A percentile compares a stretch with the other conserved stretches of the same genome.
phyloP scores from a whole-genome alignment of 2,329 filamentous ascomycete genomes.

The Zasmidium cellare region DNA sequence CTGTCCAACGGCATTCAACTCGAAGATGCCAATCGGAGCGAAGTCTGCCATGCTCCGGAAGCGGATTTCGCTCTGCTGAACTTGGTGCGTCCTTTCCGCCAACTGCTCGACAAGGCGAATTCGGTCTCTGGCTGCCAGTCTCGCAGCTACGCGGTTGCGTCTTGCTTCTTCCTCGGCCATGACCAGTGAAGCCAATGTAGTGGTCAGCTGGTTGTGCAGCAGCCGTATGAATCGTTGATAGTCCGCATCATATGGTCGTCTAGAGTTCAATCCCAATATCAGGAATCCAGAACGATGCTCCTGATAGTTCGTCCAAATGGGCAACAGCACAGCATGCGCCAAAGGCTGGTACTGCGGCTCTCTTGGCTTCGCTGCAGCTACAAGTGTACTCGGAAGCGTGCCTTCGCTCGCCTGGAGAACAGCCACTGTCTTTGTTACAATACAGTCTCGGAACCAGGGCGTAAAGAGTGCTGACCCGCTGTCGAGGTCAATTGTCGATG shows the following conservation, averaged over 20 bases:
- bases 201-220: conserved; percentile 27
- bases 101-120: conserved; percentile 24
- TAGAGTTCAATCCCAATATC: conserved; percentile 38
- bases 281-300: conserved; percentile 22
- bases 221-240: conserved; percentile 37
- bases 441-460: background rate
- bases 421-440: background rate
- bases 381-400: background rate
- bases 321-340: conserved; percentile 34
- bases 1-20: conserved; percentile 33
- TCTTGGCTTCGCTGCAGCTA: background rate
- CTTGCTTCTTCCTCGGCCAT: conserved; percentile 22
- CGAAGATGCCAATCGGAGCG: conserved; percentile 41
- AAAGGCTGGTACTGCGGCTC: conserved; percentile 32
- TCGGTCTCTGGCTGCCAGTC: conserved; percentile 16
- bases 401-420: background rate
- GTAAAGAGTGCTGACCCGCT: conserved; percentile 1
- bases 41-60: conserved; percentile 41
- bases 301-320: conserved; percentile 27
- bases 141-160: conserved; percentile 13
- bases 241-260: conserved; percentile 33
- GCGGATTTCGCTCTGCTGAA: conserved; percentile 30
- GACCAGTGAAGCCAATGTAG: conserved; percentile 31
- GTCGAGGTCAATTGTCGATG: conserved; percentile 3
- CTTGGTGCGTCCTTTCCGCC: conserved; percentile 23